Conservation (phyloP, 768 basidiomycete genomes). For the Kwoniella botswanensis region DNA sequence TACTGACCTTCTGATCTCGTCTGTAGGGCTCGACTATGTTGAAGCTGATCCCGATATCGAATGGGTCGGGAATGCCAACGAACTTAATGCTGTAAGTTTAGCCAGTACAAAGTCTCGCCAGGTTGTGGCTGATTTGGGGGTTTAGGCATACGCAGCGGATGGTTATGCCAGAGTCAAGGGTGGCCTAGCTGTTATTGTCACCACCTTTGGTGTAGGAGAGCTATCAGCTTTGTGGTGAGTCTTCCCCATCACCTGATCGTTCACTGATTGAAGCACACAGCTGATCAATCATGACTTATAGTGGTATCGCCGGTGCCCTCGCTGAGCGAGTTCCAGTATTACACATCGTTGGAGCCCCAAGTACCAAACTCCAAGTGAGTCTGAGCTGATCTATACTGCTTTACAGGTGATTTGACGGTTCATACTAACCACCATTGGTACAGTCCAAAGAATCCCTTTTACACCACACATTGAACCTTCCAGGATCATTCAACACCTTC, state of each 20-base stretch:
- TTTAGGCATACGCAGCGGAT: conserved; percentile 79
- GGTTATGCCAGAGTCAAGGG: conserved; percentile 90
- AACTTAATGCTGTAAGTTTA: conserved; percentile 49
- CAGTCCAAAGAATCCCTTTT: conserved; percentile 67
- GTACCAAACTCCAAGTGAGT: conserved; percentile 70
- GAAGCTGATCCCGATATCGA: conserved; percentile 77
- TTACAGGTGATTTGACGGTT: background rate
- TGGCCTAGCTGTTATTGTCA: conserved; percentile 61
- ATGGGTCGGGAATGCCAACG: conserved; percentile 77
- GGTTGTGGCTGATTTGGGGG: conserved; percentile 62
- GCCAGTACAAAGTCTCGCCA: background rate
- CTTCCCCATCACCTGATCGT: too few species aligned
- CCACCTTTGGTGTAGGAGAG: conserved; percentile 94
- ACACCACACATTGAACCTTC: conserved; percentile 88
- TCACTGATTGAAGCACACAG: background rate
- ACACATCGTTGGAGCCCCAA: conserved; percentile 84
- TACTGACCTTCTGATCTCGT: background rate
- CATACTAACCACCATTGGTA: background rate
- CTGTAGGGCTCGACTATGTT: conserved; percentile 68
- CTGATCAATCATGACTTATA: conserved; percentile 63
- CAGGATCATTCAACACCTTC: conserved; percentile 77
- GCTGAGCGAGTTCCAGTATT: conserved; percentile 88
- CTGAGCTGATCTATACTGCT: background rate
- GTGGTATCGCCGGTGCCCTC: conserved; percentile 66
- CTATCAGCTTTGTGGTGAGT: conserved; percentile 69